Evolutionary conservation across 306 rosid species (phyloP), one percentile per base, ranked within the genome.

Genomic region (Gastrolobium bilobum): DNA sequence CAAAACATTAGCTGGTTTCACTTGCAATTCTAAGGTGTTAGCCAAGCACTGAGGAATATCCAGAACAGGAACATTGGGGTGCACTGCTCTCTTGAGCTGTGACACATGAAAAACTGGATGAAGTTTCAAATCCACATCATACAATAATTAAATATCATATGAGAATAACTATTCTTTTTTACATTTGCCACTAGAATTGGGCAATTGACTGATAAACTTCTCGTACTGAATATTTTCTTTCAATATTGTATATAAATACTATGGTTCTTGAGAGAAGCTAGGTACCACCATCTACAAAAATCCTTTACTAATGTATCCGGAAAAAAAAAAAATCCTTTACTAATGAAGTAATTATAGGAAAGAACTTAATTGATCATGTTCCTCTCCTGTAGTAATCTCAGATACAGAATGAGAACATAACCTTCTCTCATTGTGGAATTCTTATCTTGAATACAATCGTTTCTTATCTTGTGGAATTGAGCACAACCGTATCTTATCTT

Each of bases 221-320:
- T 35, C 3, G 3, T 37, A 2, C 7, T 40, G 53, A 11, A 42
- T 64, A 5, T 29, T 33, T 50, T 10, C 6, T 66, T 68, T 33
- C 35, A 13, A 51, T 33, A 14, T 10, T 4, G 3, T 39, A 4
- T 10, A 6, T 13, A 10, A 9, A 37, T 67, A 68, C 4, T 3
- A 69, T 61, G 79, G 66, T 14, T 61, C 56, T 61, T 79, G 20
- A 35, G 52, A 37, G 72, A 61, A 37, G 11, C 51, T 34, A 40
- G 5, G 48, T 44, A 33, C 29, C 58, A 60, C 70, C 67, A 33
- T 26, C 60, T 7, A 67, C 69, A 31, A 47, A 57, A 9, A 29
- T 44, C 29, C 2, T 43, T n/a, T n/a, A n/a, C n/a, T n/a, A n/a
- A n/a, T n/a, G n/a, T n/a, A n/a, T n/a, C n/a, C n/a, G n/a, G n/a